A percentile compares a stretch with the other conserved stretches of the same genome.
These are phyloP conservation scores for Penicillium lividum DNA, from an alignment of 495 filamentous ascomycete genomes.

Conservation along the genomic window DNA sequence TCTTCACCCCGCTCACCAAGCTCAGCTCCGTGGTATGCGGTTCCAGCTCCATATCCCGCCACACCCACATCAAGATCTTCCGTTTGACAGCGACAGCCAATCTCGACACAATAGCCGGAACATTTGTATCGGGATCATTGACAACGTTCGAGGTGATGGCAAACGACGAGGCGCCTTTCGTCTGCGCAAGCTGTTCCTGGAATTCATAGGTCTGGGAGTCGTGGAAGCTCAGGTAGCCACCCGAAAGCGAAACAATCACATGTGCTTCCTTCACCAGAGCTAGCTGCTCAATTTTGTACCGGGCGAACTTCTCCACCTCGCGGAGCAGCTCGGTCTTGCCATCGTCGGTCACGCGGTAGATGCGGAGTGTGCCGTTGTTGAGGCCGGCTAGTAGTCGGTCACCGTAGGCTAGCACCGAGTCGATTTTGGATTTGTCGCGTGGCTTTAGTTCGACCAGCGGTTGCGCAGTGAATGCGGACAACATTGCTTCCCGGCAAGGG, in stretches of 20 bases:
- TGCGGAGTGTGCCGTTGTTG: constrained; percentile 82
- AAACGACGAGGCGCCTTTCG: constrained; percentile 85
- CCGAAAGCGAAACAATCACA: constrained; percentile 84
- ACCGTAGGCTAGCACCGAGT: constrained; percentile 88
- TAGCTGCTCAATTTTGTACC: constrained; percentile 84
- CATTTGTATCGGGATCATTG: constrained; percentile 79
- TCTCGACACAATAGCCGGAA: constrained; percentile 86
- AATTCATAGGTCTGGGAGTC: constrained; percentile 82
- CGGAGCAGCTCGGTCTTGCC: constrained; percentile 76
- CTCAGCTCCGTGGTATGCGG: constrained; percentile 72
- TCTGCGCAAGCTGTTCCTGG: constrained; percentile 75
- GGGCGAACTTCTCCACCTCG: constrained; percentile 91
- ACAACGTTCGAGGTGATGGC: constrained; percentile 94
- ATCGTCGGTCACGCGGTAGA: constrained; percentile 84
- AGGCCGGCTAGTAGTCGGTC: constrained; percentile 89
- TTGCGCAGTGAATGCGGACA: constrained; percentile 95
- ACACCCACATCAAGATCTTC: constrained; percentile 86
- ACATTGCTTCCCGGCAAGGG: constrained; percentile 57
- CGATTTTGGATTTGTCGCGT: constrained; percentile 93
- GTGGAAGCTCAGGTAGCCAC: constrained; percentile 82
- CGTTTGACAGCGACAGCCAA: constrained; percentile 91
- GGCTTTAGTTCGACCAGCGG: constrained; percentile 94
- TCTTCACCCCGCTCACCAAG: constrained; percentile 76
- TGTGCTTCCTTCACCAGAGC: constrained; percentile 94
- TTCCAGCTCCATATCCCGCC: constrained; percentile 90